These are phyloP conservation scores for Abelmoschus esculentus DNA, from an alignment of 345 rosid species.

Conservation along the genomic window DNA sequence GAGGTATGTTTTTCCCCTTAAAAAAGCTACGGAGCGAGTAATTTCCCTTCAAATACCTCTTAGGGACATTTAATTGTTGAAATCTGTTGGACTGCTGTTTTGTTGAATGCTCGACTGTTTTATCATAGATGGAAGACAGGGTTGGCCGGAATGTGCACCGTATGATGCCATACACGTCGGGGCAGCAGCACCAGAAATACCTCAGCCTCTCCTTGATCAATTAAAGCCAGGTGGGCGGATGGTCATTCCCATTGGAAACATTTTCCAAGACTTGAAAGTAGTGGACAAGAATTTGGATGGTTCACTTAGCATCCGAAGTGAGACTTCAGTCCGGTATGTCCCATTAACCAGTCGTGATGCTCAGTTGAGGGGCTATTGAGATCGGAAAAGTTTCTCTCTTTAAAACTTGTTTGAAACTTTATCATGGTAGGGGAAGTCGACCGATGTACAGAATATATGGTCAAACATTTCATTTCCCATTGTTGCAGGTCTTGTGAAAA, in stretches of 20 bases:
- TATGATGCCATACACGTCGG: slow-evolving; percentile 98
- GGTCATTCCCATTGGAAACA: slow-evolving; percentile 91
- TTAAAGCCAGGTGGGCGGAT: slow-evolving; percentile 93
- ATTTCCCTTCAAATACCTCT: neutral
- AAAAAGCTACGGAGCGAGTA: too few relatives aligned
- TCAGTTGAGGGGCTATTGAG: slow-evolving; percentile 46
- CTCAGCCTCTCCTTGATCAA: slow-evolving; percentile 79
- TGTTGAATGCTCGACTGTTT: neutral
- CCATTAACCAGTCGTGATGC: slow-evolving; percentile 89
- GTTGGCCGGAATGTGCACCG: slow-evolving; percentile 77
- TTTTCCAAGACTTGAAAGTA: slow-evolving; percentile 74
- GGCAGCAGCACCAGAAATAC: slow-evolving; percentile 90
- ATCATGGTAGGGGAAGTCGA: neutral
- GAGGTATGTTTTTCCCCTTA: too few relatives aligned
- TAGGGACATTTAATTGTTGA: neutral
- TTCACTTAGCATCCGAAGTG: slow-evolving; percentile 45
- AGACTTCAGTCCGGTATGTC: slow-evolving; percentile 83
- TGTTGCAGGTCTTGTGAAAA: neutral
- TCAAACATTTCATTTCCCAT: neutral
- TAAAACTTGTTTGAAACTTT: neutral
- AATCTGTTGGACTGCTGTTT: neutral
- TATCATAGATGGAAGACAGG: slow-evolving; percentile 77
- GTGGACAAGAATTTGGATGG: slow-evolving; percentile 77
- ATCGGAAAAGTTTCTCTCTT: neutral
- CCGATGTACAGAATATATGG: neutral